Evolutionary conservation across 306 rosid species (phyloP).

Genomic region (Quercus wislizeni): DNA sequence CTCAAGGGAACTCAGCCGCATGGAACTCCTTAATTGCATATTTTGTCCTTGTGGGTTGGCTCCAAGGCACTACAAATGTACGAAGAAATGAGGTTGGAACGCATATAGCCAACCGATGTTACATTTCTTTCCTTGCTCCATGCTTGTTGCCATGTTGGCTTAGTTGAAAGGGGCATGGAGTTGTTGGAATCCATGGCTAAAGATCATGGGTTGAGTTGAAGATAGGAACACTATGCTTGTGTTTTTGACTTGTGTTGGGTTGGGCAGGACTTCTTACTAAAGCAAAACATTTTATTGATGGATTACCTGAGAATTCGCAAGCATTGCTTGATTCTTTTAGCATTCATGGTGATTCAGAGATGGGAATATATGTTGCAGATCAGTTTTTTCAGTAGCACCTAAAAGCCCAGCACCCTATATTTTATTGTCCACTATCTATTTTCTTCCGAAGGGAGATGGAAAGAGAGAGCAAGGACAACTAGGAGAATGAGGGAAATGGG

Average conservation of each 20-base stretch:
- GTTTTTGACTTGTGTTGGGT: slow-evolving; percentile 79
- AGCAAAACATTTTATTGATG: slow-evolving; percentile 60
- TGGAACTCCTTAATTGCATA: slow-evolving; percentile 94
- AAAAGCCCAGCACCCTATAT: slow-evolving; percentile 62
- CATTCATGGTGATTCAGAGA: slow-evolving; percentile 65
- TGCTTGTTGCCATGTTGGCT: slow-evolving; percentile 87
- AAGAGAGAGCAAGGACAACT: slow-evolving; percentile 72
- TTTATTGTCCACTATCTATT: slow-evolving; percentile 84
- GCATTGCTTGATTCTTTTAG: no score
- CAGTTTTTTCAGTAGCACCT: slow-evolving; percentile 53
- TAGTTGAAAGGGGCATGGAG: slow-evolving; percentile 74
- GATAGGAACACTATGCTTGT: slow-evolving; percentile 75
- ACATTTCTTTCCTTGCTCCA: slow-evolving; percentile 84
- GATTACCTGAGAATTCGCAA: slow-evolving; percentile 72
- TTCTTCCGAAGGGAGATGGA: slow-evolving; percentile 77
- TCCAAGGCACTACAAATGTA: slow-evolving; percentile 59
- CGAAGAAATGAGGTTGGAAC: slow-evolving; percentile 56
- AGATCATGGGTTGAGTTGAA: slow-evolving; percentile 59
- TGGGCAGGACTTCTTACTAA: slow-evolving; percentile 75
- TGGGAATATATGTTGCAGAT: slow-evolving; percentile 74
- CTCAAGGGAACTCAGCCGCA: slow-evolving; percentile 55
- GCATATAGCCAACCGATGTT: slow-evolving; percentile 52
- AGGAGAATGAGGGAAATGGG: slow-evolving; percentile 79
- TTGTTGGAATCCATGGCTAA: slow-evolving; percentile 64
- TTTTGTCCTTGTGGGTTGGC: slow-evolving; percentile 76